Evolutionary conservation across 2,329 filamentous ascomycete species (phyloP), one percentile per base, ranked within the genome.

Genomic region (Phialemonium atrogriseum): DNA sequence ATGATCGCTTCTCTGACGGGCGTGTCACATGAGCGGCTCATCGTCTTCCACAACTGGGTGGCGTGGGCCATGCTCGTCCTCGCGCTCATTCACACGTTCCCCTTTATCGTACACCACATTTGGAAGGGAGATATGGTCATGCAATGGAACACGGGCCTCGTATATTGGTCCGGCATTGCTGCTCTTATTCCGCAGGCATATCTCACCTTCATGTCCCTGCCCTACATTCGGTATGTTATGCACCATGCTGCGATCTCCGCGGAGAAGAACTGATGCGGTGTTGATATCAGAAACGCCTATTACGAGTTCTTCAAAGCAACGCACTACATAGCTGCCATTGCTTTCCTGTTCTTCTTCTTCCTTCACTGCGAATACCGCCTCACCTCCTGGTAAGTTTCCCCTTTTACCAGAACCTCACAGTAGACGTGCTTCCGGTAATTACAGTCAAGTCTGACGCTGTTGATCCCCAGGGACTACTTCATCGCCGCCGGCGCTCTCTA

Each of bases 291-390:
- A 5, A 66, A 68, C 32, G 58, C 64, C 1, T 67, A 55, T 40
- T 77, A 78, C 45, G 73, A 79, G 40, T 70, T 73, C 44, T 78
- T 78, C 64, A 77, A 77, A 41, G 59, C 58, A 4, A 64, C 67
- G 0, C 73, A 78, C 43, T 62, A 68, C 37, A 35, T 70, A 13
- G 61, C 63, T 4, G 71, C 65, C 0, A 39, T 70, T 4, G 42
- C 73, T 2, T 78, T 77, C 41, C 52, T 76, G 12, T 30, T 77
- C 7, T 72, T 74, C 44, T 68, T 78, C 49, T 77, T 78, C 51
- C 58, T 74, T 31, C 73, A 78, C 50, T 77, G 73, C 46, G 64
- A 70, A 46, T 68, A 64, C 47, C 60, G 55, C 0, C 54, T 77
- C 10, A 62, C 66, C 2, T 73, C 70, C 3, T 75, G 68, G 66